Evolutionary conservation across 1,284 basidiomycete species (phyloP), one percentile per base, ranked within the genome.

Genomic region (Fistulina hepatica): DNA sequence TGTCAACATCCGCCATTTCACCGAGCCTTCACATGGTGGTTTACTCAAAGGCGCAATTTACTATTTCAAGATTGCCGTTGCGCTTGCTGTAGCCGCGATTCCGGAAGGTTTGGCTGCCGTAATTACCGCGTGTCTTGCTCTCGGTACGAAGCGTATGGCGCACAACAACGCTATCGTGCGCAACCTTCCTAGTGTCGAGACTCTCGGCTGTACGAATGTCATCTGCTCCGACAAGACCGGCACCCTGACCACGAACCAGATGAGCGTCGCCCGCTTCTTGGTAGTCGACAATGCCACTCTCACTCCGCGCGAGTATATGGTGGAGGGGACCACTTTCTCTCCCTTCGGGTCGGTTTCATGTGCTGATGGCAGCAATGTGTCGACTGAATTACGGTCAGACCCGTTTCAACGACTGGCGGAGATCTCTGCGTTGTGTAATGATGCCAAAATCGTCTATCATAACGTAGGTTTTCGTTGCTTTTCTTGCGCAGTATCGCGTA

Each of bases 151-250:
- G 65, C 93, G 93, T 58, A 97, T 97, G 93, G 91, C 93, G 1
- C 86, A 93, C 66, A 86, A 91, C 62, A 94, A 94, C 44, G 93
- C 92, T 5, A 97, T 97, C 49, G 93, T 97, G 33, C 68, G 91
- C 51, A 91, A 94, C 57, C 65, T 97, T 45, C 92, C 92, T n/a
- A 89, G 83, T 47, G 92, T 97, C 9, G 93, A 97, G 64, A 95
- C 93, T 20, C 68, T 97, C 2, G 92, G 93, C 2, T 92, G 89
- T 64, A 93, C 90, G 34, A 94, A 93, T 55, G 90, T 95, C 35
- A 95, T 97, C 49, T 97, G 92, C 59, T 93, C 90, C 6, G 92
- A 97, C 65, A 97, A 97, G 69, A 97, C 92, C 13, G 92, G 91
- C 34, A 95, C 92, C 12, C 58, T 97, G 48, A 95, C 92, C 4